Evolutionary conservation across 164 flowering plant species (phyloP), one percentile per base, ranked within the genome.

Genomic region (Kalanchoe fedtschenkoi): DNA sequence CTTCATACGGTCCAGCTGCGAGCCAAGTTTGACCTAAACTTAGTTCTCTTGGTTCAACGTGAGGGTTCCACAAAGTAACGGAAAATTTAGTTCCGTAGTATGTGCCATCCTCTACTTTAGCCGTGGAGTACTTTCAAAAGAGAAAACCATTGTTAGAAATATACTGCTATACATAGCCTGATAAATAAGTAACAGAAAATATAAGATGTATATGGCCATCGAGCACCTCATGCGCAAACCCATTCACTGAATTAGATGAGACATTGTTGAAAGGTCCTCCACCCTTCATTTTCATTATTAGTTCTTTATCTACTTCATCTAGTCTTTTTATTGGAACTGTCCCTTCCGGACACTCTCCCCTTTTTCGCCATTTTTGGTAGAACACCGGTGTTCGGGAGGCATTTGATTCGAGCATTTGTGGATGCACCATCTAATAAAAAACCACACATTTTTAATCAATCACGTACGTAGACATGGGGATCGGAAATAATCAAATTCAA

Each of bases 11-110:
- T 57, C 37, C 60, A 1, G 21, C 34, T 32, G 22, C 3, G 37
- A 57, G 28, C 60, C 60, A 57, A 16, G 38, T 30, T 57, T 57
- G 60, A 57, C 35, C 37, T 57, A 30, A 2, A 32, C 35, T 29
- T 1, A 15, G 2, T 57, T 57, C 60, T 7, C 11, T 19, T 19
- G 9, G 37, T n/a, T 57, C 60, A 16, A 34, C 38, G 6, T 57
- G 6, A 2, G 60, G 60, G 24, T 57, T 57, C 60, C 60, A 57
- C 4, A 57, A 2, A 2, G 21, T 57, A 19, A 29, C 4, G 7
- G 60, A 5, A 5, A 34, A 30, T 15, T 30, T 30, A 1, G 60
- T 19, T 57, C 60, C 60, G 16, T 57, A 57, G 14, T 47, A 47
- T 22, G 30, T 22, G 1, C 29, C 55, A 3, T 21, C 13, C 6